Conservation (phyloP, 1,284 basidiomycete genomes). For the Bothia castanella region DNA sequence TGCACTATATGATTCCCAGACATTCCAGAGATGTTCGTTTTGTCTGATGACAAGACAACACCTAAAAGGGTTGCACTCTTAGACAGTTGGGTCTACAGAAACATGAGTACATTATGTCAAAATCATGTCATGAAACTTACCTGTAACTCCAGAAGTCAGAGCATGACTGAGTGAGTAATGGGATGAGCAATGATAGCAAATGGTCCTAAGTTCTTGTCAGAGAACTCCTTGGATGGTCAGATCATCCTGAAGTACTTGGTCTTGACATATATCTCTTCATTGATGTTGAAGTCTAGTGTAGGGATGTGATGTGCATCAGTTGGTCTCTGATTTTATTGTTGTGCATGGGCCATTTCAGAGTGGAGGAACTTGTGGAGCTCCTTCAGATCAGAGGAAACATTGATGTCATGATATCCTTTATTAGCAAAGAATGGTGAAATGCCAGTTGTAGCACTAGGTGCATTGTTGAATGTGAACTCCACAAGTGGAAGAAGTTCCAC, state of each 20-base stretch:
- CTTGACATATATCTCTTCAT: slow-evolving; percentile 4
- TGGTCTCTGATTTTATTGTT: background rate
- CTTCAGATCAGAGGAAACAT: background rate
- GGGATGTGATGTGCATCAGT: background rate
- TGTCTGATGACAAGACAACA: no score
- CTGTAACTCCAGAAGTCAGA: no score
- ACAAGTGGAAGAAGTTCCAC: background rate
- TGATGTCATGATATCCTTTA: background rate
- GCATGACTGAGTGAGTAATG: background rate
- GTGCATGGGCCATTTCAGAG: background rate
- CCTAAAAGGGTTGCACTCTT: no score
- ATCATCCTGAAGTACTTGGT: slow-evolving; percentile 3
- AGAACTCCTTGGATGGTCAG: slow-evolving; percentile 24
- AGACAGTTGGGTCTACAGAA: no score
- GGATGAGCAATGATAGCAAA: slow-evolving; percentile 16
- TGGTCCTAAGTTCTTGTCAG: slow-evolving; percentile 23
- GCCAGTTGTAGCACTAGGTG: background rate
- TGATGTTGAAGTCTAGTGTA: background rate
- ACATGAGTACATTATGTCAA: no score
- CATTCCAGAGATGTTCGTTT: no score
- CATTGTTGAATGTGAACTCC: background rate
- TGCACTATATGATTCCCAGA: no score
- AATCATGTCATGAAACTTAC: no score
- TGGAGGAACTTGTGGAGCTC: no score
- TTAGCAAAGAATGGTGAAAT: background rate